A percentile compares a stretch with the other conserved stretches of the same genome.
Conservation (phyloP, 2,329 filamentous ascomycete species). For the Orbilia ellipsospora region DNA sequence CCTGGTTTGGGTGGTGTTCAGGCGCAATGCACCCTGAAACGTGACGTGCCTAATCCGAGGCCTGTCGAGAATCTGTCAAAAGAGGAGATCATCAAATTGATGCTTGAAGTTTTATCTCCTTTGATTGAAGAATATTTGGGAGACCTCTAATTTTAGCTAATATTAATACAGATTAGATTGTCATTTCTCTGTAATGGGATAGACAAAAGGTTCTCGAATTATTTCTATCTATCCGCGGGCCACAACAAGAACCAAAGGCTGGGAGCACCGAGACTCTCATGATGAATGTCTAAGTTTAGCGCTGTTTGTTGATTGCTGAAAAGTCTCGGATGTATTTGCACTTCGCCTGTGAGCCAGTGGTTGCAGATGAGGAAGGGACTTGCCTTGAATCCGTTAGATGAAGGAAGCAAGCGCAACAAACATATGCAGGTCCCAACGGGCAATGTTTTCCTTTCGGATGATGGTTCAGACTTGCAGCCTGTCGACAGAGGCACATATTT, state of each 20-base stretch:
- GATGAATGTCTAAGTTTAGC: conserved; percentile 27
- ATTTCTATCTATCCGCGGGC: conserved; percentile 4
- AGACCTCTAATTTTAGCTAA: conserved; percentile 16
- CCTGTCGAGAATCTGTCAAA: conserved; percentile 7
- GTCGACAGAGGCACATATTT: conserved; percentile 14
- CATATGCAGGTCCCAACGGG: conserved; percentile 29
- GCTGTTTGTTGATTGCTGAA: conserved; percentile 45
- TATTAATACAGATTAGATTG: conserved; percentile 5
- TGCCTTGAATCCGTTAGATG: conserved; percentile 33
- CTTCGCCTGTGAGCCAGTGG: conserved; percentile 13
- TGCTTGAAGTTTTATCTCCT: background rate
- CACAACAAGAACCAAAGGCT: background rate
- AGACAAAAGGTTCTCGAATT: background rate
- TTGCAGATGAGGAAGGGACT: background rate
- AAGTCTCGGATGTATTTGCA: conserved; percentile 39
- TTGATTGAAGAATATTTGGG: conserved; percentile 11
- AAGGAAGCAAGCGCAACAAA: conserved; percentile 48
- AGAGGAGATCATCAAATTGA: conserved; percentile 1
- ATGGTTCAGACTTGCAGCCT: background rate
- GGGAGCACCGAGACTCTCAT: background rate
- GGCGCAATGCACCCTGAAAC: conserved; percentile 53
- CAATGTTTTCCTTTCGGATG: background rate
- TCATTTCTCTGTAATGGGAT: background rate
- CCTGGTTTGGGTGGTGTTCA: conserved; percentile 32
- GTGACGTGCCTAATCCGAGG: conserved; percentile 33